Conservation (phyloP, 2,329 filamentous ascomycete genomes). For the Pestalotiopsis sp. region DNA sequence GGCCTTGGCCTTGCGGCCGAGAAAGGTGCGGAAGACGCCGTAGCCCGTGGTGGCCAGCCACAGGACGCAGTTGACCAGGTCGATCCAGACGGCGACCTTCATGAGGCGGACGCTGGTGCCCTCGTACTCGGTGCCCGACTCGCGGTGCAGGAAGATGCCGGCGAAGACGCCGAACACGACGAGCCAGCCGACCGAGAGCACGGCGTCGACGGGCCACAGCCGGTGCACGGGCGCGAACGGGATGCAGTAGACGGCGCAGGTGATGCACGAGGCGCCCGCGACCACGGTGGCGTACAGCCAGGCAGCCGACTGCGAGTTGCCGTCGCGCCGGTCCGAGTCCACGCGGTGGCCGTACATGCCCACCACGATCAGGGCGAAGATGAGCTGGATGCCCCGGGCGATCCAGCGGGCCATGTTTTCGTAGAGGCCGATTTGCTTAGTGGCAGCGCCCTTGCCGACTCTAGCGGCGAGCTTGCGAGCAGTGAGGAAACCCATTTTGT, state of each 20-base stretch:
- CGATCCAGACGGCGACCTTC: slow-evolving; percentile 75
- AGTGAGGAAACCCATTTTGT: slow-evolving; percentile 10
- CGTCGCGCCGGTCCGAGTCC: slow-evolving; percentile 41
- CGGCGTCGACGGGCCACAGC: slow-evolving; percentile 47
- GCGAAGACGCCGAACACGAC: slow-evolving; percentile 75
- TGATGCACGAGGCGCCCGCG: slow-evolving; percentile 56
- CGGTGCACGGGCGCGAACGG: slow-evolving; percentile 41
- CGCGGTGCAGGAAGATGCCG: slow-evolving; percentile 66
- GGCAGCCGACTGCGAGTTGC: slow-evolving; percentile 49
- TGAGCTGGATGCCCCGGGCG: slow-evolving; percentile 69
- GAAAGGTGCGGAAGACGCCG: slow-evolving; percentile 41
- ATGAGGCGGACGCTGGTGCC: slow-evolving; percentile 51
- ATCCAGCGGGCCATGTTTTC: slow-evolving; percentile 51
- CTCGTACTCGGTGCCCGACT: slow-evolving; percentile 54
- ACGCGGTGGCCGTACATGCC: slow-evolving; percentile 71
- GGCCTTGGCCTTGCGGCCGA: slow-evolving; percentile 14
- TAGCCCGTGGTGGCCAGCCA: slow-evolving; percentile 59
- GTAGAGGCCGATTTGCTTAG: slow-evolving; percentile 48
- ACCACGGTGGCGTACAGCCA: slow-evolving; percentile 69
- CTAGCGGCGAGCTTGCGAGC: slow-evolving; percentile 20
- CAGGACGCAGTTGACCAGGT: slow-evolving; percentile 67
- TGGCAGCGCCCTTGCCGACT: slow-evolving; percentile 44
- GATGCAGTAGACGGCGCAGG: slow-evolving; percentile 45
- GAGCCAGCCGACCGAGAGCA: slow-evolving; percentile 58
- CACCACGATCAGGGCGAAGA: slow-evolving; percentile 69